These are phyloP conservation scores for Brassica hybrid DNA, from an alignment of 441 rosid genomes.

Conservation along the genomic window DNA sequence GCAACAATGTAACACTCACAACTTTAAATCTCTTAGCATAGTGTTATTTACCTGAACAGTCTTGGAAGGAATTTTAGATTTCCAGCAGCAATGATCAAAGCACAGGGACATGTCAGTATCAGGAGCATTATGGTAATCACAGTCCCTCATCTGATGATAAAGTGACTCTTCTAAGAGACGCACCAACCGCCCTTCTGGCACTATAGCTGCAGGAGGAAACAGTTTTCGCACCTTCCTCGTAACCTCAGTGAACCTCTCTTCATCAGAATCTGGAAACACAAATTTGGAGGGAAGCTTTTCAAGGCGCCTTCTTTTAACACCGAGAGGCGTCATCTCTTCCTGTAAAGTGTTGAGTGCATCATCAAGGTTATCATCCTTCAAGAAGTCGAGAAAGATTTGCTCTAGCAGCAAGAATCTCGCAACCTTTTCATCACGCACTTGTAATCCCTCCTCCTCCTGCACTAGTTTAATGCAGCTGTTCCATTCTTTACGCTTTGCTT, in stretches of 20 bases:
- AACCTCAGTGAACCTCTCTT: constrained; percentile 23
- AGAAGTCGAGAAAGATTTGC: neutral
- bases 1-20: neutral
- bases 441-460: neutral
- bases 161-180: constrained; percentile 71
- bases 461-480: neutral
- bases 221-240: neutral
- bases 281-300: neutral
- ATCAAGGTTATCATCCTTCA: neutral
- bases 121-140: constrained; percentile 51
- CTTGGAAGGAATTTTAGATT: constrained; percentile 61
- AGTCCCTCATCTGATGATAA: constrained; percentile 54
- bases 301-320: neutral
- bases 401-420: neutral
- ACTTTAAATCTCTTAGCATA: neutral
- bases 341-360: neutral
- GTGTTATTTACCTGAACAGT: constrained; percentile 61
- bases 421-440: neutral
- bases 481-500: neutral
- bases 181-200: constrained; percentile 73
- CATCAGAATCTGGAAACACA: neutral
- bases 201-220: constrained; percentile 50
- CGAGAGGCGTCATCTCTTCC: neutral
- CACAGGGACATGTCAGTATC: constrained; percentile 62
- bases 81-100: constrained; percentile 62